Conservation (phyloP, 352 stramenopile species). For the Globisporangium polare region DNA sequence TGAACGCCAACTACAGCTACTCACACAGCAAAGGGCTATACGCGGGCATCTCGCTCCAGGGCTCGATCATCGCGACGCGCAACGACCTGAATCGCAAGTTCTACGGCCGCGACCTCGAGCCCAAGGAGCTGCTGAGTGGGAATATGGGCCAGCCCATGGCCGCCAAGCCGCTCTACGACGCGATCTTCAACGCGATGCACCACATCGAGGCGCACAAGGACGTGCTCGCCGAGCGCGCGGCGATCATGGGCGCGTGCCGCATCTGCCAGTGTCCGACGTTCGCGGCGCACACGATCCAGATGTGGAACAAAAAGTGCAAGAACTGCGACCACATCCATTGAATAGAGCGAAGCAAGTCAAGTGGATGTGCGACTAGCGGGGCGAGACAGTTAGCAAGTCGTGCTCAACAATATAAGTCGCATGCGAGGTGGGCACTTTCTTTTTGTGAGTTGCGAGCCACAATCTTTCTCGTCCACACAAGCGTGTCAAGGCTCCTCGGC, state of each 20-base stretch:
- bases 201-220: conserved; percentile 33
- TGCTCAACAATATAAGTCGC: not conserved
- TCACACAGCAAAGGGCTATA: conserved; percentile 88
- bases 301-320: conserved; percentile 70
- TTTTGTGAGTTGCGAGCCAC: not conserved
- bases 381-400: not conserved
- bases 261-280: conserved; percentile 41
- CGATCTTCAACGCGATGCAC: conserved; percentile 39
- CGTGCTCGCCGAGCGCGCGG: conserved; percentile 25
- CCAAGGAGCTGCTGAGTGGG: conserved; percentile 43
- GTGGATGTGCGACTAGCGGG: too few species aligned
- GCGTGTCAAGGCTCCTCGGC: too few species aligned
- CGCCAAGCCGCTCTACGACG: conserved; percentile 49
- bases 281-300: conserved; percentile 34
- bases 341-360: not conserved
- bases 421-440: not conserved
- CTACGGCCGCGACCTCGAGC: conserved; percentile 72
- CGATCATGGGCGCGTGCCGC: conserved; percentile 36
- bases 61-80: conserved; percentile 78
- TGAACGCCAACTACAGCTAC: conserved; percentile 91
- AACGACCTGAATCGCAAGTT: conserved; percentile 90
- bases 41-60: conserved; percentile 87
- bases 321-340: conserved; percentile 46
- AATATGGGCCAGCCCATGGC: conserved; percentile 33
- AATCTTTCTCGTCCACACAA: too few species aligned